phyloP scores from a whole-genome alignment of 1,284 basidiomycete species.

The Cystobasidium pallidum region DNA sequence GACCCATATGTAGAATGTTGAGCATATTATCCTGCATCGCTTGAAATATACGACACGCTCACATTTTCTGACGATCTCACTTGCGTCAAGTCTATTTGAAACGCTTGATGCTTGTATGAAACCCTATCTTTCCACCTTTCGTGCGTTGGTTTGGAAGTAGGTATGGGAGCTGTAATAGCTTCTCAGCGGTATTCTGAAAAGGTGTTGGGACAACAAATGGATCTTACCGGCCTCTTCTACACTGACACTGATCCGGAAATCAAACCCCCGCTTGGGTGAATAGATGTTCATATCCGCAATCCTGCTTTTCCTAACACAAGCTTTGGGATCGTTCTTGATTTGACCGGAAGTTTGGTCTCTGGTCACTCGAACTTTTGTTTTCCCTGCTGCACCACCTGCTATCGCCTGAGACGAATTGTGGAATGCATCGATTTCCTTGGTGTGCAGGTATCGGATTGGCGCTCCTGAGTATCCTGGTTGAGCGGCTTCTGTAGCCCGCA shows the following conservation, averaged over 20 bases:
- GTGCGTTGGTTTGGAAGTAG: conserved; percentile 53
- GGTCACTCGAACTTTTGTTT: conserved; percentile 76
- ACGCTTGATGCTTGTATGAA: conserved; percentile 89
- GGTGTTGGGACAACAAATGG: background rate
- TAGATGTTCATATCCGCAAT: conserved; percentile 86
- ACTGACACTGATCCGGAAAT: conserved; percentile 91
- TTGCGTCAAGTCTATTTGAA: conserved; percentile 89
- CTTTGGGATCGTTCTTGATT: conserved; percentile 63
- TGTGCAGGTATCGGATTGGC: conserved; percentile 75
- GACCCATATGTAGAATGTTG: background rate
- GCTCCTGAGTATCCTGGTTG: conserved; percentile 61
- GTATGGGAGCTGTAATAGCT: conserved; percentile 47
- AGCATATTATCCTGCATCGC: background rate
- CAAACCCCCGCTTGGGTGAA: conserved; percentile 77
- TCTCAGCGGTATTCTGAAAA: background rate
- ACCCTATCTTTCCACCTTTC: conserved; percentile 82
- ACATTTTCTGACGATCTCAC: conserved; percentile 63
- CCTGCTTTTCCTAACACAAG: conserved; percentile 72
- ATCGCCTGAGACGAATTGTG: conserved; percentile 57
- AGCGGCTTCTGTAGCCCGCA: conserved; percentile 64
- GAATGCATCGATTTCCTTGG: conserved; percentile 80
- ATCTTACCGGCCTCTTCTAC: conserved; percentile 66
- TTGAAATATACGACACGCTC: background rate
- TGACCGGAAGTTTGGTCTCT: conserved; percentile 72
- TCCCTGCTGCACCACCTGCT: conserved; percentile 53